Percentiles rank a stretch among this genome's conserved stretches.
Conservation (phyloP, 2,329 filamentous ascomycete species). For the Stenocarpella maydis region DNA sequence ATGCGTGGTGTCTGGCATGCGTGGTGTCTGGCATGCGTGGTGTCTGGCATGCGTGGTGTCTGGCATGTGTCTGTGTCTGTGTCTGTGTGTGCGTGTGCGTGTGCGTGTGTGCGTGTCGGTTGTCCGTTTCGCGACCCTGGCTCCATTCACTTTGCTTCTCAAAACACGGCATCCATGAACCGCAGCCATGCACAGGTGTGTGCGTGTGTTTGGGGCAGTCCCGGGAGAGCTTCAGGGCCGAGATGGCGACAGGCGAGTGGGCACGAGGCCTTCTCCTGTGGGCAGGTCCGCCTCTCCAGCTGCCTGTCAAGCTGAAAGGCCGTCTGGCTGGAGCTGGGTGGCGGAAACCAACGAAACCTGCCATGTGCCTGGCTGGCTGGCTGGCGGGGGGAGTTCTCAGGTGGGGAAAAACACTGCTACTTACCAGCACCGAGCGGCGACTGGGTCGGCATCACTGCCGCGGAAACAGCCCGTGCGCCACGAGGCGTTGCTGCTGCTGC, state of each 20-base stretch:
- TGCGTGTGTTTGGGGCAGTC: neutral
- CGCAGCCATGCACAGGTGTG: neutral
- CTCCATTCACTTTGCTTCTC: neutral
- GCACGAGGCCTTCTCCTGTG: neutral
- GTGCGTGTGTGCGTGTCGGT: neutral
- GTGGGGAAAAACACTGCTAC: constrained; percentile 26
- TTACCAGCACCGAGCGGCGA: constrained; percentile 10
- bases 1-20: neutral
- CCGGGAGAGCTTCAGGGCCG: constrained; percentile 19
- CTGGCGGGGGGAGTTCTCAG: neutral
- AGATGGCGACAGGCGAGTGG: neutral
- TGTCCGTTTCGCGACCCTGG: neutral
- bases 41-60: too few relatives aligned
- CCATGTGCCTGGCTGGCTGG: neutral
- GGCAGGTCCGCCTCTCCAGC: neutral
- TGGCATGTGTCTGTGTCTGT: neutral
- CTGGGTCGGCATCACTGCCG: constrained; percentile 5
- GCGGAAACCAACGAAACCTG: neutral
- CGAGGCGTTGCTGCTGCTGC: neutral
- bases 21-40: neutral
- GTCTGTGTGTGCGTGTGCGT: neutral
- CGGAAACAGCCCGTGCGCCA: constrained; percentile 18
- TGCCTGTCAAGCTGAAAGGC: neutral
- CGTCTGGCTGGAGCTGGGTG: neutral
- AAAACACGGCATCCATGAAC: neutral